Evolutionary conservation across 179 eudicot genomes (phyloP).

Genomic region (Beta lomatogona): DNA sequence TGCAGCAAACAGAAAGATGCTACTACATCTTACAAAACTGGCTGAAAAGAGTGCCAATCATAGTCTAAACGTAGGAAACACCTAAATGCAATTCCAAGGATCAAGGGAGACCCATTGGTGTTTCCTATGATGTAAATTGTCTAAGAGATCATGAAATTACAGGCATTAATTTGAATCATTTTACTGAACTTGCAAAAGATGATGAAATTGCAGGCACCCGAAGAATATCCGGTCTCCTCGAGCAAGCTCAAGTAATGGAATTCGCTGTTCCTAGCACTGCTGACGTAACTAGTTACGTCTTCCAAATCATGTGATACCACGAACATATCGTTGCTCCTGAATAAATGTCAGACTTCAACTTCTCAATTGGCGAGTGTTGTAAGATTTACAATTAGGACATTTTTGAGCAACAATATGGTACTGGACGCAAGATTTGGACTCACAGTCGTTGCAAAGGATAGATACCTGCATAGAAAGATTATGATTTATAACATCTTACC

Average conservation of each 20-base stretch:
- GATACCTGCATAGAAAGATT: conserved; percentile 49
- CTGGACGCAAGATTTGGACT: conserved; percentile 57
- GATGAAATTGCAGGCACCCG: neutral
- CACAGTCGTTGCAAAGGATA: conserved; percentile 92
- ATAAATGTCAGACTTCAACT: conserved; percentile 33
- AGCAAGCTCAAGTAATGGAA: neutral
- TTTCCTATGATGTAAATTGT: neutral
- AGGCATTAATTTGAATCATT: neutral
- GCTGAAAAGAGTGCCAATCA: too few species aligned
- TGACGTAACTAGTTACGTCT: neutral
- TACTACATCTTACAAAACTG: too few species aligned
- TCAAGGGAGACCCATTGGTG: too few species aligned
- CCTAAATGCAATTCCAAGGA: neutral
- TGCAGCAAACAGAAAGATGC: too few species aligned
- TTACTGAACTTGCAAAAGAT: neutral
- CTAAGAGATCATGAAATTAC: neutral
- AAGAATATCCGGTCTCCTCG: neutral
- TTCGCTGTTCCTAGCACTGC: neutral
- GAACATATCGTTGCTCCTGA: neutral
- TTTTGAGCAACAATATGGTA: conserved; percentile 82
- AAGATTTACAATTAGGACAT: conserved; percentile 79
- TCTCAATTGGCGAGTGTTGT: conserved; percentile 73
- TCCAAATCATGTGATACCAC: neutral
- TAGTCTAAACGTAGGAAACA: neutral
- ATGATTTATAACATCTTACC: neutral